Conservation (phyloP, 2,329 filamentous ascomycete species). For the Colletotrichum sp. region DNA sequence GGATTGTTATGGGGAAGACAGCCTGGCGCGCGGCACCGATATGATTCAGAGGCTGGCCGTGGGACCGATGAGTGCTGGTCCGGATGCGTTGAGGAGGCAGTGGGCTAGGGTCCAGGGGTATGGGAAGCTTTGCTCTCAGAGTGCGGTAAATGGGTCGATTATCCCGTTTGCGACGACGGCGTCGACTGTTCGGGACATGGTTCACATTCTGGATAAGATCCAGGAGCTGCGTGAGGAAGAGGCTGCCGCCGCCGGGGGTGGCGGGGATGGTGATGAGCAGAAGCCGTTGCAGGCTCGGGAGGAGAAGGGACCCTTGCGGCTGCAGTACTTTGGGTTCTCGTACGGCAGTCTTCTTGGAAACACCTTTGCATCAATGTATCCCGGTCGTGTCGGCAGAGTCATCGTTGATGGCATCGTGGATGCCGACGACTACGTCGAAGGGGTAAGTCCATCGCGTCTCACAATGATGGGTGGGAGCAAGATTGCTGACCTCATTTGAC, state of each 20-base stretch:
- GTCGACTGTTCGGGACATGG: conserved; percentile 47
- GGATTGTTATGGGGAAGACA: conserved; percentile 40
- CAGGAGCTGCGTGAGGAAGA: conserved; percentile 34
- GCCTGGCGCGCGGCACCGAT: conserved; percentile 32
- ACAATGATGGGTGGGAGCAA: rapidly evolving
- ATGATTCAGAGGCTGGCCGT: conserved; percentile 35
- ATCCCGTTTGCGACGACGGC: conserved; percentile 39
- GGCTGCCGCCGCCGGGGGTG: not conserved
- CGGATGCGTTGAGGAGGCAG: not conserved
- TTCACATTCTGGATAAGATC: conserved; percentile 47
- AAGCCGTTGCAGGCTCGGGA: not conserved
- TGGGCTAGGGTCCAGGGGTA: conserved; percentile 23
- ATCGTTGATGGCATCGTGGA: conserved; percentile 45
- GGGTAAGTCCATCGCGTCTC: conserved; percentile 26
- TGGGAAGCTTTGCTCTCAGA: conserved; percentile 31
- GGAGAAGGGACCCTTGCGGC: conserved; percentile 19
- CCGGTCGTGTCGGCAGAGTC: conserved; percentile 42
- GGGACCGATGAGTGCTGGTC: conserved; percentile 26
- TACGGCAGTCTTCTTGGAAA: conserved; percentile 45
- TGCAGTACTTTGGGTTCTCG: conserved; percentile 57
- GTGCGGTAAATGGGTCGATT: conserved; percentile 29
- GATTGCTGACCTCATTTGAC: not conserved
- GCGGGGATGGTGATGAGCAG: not conserved
- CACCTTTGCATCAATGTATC: conserved; percentile 40
- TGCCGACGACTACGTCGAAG: conserved; percentile 37